A percentile compares a stretch with the other conserved stretches of the same genome.
These are phyloP conservation scores for Monosporascus sp. DNA, from an alignment of 2,329 filamentous ascomycete genomes.

Conservation along the genomic window DNA sequence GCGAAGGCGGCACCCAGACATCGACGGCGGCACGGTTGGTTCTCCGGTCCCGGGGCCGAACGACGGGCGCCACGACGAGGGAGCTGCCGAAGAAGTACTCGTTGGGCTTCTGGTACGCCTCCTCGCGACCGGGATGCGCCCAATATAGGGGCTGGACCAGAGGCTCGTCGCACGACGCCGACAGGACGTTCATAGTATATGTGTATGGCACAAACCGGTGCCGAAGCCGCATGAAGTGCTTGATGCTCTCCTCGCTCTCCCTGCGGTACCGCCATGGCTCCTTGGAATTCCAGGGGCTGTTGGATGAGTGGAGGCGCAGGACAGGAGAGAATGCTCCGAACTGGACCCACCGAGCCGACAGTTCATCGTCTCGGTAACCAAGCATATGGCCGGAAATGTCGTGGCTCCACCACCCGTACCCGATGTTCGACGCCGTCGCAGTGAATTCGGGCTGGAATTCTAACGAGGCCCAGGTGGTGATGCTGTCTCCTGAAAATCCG, in stretches of 20 bases:
- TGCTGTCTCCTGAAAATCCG: slow-evolving; percentile 59
- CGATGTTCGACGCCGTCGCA: slow-evolving; percentile 60
- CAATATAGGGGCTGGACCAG: slow-evolving; percentile 60
- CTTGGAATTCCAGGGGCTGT: slow-evolving; percentile 53
- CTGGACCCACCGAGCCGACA: slow-evolving; percentile 57
- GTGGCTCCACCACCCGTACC: slow-evolving; percentile 65
- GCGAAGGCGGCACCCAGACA: slow-evolving; percentile 51
- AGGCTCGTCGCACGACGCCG: slow-evolving; percentile 40
- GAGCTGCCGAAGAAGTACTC: slow-evolving; percentile 55
- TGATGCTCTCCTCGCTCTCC: slow-evolving; percentile 41
- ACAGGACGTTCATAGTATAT: slow-evolving; percentile 50
- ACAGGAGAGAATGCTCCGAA: slow-evolving; percentile 57
- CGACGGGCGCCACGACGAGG: slow-evolving; percentile 53
- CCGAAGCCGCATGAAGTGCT: slow-evolving; percentile 45
- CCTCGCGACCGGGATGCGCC: slow-evolving; percentile 45
- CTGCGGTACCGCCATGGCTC: slow-evolving; percentile 55
- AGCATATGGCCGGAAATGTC: slow-evolving; percentile 61
- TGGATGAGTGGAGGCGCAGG: slow-evolving; percentile 54
- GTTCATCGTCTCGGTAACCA: slow-evolving; percentile 52
- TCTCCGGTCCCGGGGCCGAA: slow-evolving; percentile 39
- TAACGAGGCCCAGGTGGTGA: slow-evolving; percentile 55
- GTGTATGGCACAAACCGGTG: slow-evolving; percentile 57
- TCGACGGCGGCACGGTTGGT: slow-evolving; percentile 43
- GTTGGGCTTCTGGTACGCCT: slow-evolving; percentile 52
- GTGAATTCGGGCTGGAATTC: slow-evolving; percentile 64